A percentile compares a stretch with the other conserved stretches of the same genome.
phyloP scores from a whole-genome alignment of 257 asterid genomes.

The Rauvolfia tetraphylla region DNA sequence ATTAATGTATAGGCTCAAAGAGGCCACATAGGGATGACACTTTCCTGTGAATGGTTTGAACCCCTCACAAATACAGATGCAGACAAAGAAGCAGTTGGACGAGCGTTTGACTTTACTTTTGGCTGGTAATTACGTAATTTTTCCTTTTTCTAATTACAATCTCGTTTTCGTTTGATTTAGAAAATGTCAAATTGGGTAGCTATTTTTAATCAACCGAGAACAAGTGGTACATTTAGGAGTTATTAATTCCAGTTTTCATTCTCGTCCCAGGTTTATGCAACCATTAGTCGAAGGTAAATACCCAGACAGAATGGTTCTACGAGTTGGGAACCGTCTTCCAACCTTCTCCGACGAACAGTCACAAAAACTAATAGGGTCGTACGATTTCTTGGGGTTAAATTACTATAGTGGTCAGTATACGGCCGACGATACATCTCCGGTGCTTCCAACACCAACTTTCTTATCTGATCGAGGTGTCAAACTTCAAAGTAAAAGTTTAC shows the following conservation, averaged over 20 bases:
- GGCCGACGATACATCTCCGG: background rate
- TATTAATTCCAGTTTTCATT: too few relatives aligned
- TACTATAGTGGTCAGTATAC: background rate
- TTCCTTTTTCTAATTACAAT: too few relatives aligned
- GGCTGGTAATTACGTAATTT: background rate
- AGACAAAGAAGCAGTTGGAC: background rate
- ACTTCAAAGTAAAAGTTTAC: background rate
- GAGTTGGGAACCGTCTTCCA: too few relatives aligned
- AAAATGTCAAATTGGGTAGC: too few relatives aligned
- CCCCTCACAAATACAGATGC: background rate
- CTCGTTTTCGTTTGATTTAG: too few relatives aligned
- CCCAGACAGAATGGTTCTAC: too few relatives aligned
- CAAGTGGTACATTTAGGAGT: too few relatives aligned
- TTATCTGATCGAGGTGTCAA: background rate
- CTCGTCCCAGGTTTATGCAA: background rate
- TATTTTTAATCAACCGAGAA: too few relatives aligned
- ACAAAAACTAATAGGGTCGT: too few relatives aligned
- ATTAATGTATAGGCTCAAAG: background rate
- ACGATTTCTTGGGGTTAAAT: too few relatives aligned
- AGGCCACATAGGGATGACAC: constrained; percentile 3
- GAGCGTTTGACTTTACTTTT: background rate
- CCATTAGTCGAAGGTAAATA: background rate
- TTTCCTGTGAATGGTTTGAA: background rate
- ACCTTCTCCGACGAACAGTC: too few relatives aligned
- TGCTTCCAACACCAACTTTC: background rate